Base-by-base conservation (phyloP, 75 land plant species). In the Adiantum capillusveneris region DNA sequence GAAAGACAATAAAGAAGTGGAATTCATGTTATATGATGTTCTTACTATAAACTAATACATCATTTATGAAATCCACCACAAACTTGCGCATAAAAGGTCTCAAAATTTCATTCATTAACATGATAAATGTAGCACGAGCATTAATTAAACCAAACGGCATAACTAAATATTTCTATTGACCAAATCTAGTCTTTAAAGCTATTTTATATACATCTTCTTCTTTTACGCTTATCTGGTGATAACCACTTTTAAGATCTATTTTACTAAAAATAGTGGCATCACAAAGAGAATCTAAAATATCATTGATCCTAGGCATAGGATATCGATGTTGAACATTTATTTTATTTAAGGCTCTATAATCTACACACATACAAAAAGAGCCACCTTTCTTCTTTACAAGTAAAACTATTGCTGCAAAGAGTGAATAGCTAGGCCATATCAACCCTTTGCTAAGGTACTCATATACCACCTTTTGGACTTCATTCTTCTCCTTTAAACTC, bases 371-470 rank as follows among this genome's bases (percentile, higher is more conserved):
- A n/a, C n/a, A n/a, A n/a, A n/a, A n/a, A n/a, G n/a, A n/a, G n/a
- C n/a, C n/a, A n/a, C 46, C 29, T 21, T 60, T 60, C 22, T 60
- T 60, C 11, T 11, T 18, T 11, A 60, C 63, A 18, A 37, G 27
- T 1, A 60, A 21, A 25, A 42, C 1, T 1, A 24, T 48, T 14
- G 27, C 1, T 0, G 17, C 3, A 60, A 42, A 39, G 1, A 49
- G 63, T 18, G 49, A 42, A 1, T 41, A 41, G 5, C 49, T 41
- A 17, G 17, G 63, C 0, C 26, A 24, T 24, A 60, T 60, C 39
- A 29, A 39, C 12, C 42, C 42, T 39, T 9, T 39, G 42, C 42
- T 9, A 39, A 39, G 42, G 42, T 39, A 39, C 42, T 39, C 42
- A 39, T 39, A 7, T 13, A 39, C 42, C 42, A 39, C 42, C 13